Conservation (phyloP, 768 basidiomycete genomes). For the Trametes gibbosa region DNA sequence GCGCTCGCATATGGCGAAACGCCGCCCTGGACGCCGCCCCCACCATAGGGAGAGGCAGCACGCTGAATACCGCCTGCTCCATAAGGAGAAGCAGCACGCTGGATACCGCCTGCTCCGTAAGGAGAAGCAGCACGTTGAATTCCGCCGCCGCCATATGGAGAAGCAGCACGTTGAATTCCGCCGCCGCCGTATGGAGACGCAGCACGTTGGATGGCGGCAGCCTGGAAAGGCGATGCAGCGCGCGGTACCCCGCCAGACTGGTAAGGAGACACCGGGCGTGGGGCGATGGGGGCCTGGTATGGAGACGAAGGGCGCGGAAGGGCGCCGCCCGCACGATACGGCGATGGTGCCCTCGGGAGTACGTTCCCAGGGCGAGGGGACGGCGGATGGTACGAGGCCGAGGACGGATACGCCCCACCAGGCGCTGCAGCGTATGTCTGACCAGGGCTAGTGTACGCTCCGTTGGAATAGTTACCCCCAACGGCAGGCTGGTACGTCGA, state of each 20-base stretch:
- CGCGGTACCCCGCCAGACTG: not conserved
- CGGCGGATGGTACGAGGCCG: constrained; percentile 15
- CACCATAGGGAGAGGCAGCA: constrained; percentile 35
- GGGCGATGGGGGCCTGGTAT: constrained; percentile 16
- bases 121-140: constrained; percentile 19
- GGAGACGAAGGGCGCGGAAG: constrained; percentile 21
- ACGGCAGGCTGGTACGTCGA: constrained; percentile 20
- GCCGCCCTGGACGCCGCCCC: constrained; percentile 17
- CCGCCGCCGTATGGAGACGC: constrained; percentile 23
- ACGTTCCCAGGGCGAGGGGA: constrained; percentile 21
- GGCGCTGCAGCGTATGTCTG: constrained; percentile 17
- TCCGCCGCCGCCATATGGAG: constrained; percentile 7
- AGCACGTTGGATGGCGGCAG: constrained; percentile 5
- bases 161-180: constrained; percentile 12
- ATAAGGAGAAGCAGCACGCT: constrained; percentile 25
- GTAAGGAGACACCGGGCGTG: constrained; percentile 16
- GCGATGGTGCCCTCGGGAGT: constrained; percentile 14
- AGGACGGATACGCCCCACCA: constrained; percentile 16
- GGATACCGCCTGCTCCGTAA: constrained; percentile 16
- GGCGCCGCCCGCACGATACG: constrained; percentile 17
- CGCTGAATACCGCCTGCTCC: constrained; percentile 25
- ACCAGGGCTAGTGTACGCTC: not conserved
- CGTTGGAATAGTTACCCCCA: constrained; percentile 13
- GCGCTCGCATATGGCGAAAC: constrained; percentile 30
- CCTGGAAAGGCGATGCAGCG: constrained; percentile 9